Percentiles rank a stretch among this genome's conserved stretches.
These are phyloP conservation scores for Tuber aestivum DNA, from an alignment of 495 filamentous ascomycete genomes.

Conservation along the genomic window DNA sequence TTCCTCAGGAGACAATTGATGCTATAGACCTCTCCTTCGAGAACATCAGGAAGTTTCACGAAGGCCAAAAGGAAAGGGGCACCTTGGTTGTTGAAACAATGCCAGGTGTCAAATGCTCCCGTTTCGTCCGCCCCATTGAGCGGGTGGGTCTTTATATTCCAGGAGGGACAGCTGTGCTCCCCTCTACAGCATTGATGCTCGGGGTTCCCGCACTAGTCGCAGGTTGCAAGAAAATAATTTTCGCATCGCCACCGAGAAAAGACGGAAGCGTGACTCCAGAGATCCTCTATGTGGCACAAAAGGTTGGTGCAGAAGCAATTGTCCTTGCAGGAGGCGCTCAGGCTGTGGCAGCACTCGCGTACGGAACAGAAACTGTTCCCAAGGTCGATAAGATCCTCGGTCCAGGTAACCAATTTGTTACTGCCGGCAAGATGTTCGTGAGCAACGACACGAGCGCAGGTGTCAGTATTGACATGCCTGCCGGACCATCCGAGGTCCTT, in stretches of 20 bases:
- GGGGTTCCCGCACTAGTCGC: conserved; percentile 96
- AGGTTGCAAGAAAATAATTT: conserved; percentile 89
- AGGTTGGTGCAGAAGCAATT: conserved; percentile 89
- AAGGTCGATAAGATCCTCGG: conserved; percentile 99
- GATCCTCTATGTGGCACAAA: conserved; percentile 97
- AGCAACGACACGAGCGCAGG: conserved; percentile 91
- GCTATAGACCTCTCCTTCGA: conserved; percentile 92
- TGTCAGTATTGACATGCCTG: conserved; percentile 97
- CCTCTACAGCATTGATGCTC: conserved; percentile 94
- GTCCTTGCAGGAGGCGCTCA: conserved; percentile 93
- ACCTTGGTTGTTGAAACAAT: conserved; percentile 85
- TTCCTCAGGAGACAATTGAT: conserved; percentile 70
- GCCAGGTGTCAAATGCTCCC: conserved; percentile 91
- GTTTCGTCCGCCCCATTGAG: conserved; percentile 88
- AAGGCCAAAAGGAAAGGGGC: conserved; percentile 75
- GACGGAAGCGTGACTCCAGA: conserved; percentile 92
- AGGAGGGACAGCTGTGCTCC: conserved; percentile 90
- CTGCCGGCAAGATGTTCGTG: conserved; percentile 95
- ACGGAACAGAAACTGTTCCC: conserved; percentile 73
- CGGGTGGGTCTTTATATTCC: conserved; percentile 91
- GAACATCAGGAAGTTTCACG: conserved; percentile 90
- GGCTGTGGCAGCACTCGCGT: conserved; percentile 84
- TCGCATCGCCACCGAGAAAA: conserved; percentile 82
- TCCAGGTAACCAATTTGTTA: conserved; percentile 97
- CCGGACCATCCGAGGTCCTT: conserved; percentile 91